A percentile compares a stretch with the other conserved stretches of the same genome.
These are phyloP conservation scores for Pichia sp. DNA, from an alignment of 1,139 yeast species.

Conservation along the genomic window DNA sequence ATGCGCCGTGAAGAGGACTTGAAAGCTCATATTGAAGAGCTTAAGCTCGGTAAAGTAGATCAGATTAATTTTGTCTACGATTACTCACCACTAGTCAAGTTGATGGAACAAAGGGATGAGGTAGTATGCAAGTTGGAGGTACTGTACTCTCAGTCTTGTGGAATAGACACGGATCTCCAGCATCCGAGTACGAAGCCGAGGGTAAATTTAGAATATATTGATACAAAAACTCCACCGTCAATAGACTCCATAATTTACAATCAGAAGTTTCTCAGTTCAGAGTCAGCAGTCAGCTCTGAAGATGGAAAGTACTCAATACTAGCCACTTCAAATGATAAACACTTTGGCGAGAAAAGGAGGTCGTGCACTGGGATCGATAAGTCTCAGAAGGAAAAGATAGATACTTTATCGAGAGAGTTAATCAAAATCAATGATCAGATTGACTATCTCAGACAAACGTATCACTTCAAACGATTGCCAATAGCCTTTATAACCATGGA, in stretches of 20 bases:
- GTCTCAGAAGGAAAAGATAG: slow-evolving; percentile 45
- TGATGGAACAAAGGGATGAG: slow-evolving; percentile 33
- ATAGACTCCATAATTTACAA: slow-evolving; percentile 16
- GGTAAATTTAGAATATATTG: slow-evolving; percentile 10
- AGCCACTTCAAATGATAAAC: slow-evolving; percentile 12
- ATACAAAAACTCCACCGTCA: slow-evolving; percentile 10
- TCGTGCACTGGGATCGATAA: slow-evolving; percentile 2
- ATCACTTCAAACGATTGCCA: slow-evolving; percentile 35
- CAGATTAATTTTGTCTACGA: slow-evolving; percentile 50
- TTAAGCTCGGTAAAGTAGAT: slow-evolving; percentile 55
- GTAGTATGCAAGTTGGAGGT: slow-evolving; percentile 37
- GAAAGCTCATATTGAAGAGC: slow-evolving; percentile 48
- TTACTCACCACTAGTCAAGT: slow-evolving; percentile 41
- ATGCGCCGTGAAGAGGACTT: slow-evolving; percentile 37
- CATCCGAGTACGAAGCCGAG: slow-evolving; percentile 5
- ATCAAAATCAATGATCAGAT: slow-evolving; percentile 55
- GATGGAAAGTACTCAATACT: slow-evolving; percentile 8
- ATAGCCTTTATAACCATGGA: slow-evolving; percentile 80
- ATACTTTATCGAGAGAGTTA: slow-evolving; percentile 49
- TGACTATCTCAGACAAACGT: slow-evolving; percentile 35
- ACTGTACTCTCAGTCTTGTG: slow-evolving; percentile 38
- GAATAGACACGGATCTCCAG: slow-evolving; percentile 32
- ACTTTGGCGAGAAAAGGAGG: slow-evolving; percentile 28
- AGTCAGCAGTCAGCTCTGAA: neutral
- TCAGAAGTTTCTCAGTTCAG: slow-evolving; percentile 8